Evolutionary conservation across 2,329 filamentous ascomycete species (phyloP).

Genomic region (Colletotrichum trifolii): DNA sequence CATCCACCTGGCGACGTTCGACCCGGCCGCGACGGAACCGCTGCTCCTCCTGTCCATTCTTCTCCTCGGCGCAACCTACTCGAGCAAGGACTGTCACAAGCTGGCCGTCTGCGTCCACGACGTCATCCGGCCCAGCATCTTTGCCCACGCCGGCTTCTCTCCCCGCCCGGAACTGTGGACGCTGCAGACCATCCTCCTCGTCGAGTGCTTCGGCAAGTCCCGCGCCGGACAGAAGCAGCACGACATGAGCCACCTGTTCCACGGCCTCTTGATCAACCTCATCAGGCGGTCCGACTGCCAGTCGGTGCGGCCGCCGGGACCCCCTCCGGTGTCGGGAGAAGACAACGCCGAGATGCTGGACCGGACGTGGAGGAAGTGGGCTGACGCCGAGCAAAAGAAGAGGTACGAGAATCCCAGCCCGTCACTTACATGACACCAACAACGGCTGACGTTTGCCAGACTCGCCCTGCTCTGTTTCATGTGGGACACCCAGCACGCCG

Average conservation of each 20-base stretch:
- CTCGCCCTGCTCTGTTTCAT: conserved; percentile 71
- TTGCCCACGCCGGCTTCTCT: conserved; percentile 66
- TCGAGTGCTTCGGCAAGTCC: conserved; percentile 74
- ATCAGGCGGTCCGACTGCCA: conserved; percentile 51
- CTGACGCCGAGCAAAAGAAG: conserved; percentile 68
- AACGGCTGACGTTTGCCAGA: conserved; percentile 41
- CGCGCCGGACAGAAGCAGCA: conserved; percentile 71
- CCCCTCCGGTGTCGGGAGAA: conserved; percentile 38
- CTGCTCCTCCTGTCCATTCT: conserved; percentile 65
- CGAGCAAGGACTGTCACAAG: conserved; percentile 67
- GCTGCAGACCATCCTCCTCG: conserved; percentile 69
- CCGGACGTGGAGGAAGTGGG: conserved; percentile 62
- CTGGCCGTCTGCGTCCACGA: conserved; percentile 72
- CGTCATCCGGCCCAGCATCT: conserved; percentile 67
- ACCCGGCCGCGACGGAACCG: conserved; percentile 59
- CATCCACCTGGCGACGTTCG: conserved; percentile 68
- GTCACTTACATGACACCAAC: neutral
- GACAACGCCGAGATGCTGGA: conserved; percentile 53
- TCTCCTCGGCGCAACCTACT: conserved; percentile 71
- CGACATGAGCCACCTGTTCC: conserved; percentile 70
- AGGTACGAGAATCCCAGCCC: conserved; percentile 45
- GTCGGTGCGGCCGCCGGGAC: conserved; percentile 43
- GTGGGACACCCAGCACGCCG: conserved; percentile 74
- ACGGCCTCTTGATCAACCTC: conserved; percentile 51
- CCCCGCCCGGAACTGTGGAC: conserved; percentile 71